Conservation (phyloP, 192 early-diverging fungal genomes). For the Rhizoclosmatium sp. region DNA sequence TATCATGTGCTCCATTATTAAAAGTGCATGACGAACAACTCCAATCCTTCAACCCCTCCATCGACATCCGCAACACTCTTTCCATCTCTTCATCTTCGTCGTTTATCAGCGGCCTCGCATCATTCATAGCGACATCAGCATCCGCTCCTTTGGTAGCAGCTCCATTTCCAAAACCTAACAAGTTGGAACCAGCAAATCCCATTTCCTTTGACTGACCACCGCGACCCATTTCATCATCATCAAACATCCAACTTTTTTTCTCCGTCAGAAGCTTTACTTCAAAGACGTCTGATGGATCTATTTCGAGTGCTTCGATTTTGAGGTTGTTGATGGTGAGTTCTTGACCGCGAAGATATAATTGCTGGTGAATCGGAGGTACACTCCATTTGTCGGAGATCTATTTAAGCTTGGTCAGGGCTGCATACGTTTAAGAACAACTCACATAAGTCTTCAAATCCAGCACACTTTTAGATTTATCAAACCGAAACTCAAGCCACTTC, state of each 20-base stretch:
- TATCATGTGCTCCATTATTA: neutral
- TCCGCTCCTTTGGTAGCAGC: neutral
- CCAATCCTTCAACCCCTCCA: slow-evolving; percentile 11
- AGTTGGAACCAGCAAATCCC: slow-evolving; percentile 29
- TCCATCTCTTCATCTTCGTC: slow-evolving; percentile 13
- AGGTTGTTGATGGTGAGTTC: slow-evolving; percentile 8
- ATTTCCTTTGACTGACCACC: slow-evolving; percentile 9
- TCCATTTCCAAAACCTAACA: slow-evolving; percentile 7
- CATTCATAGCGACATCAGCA: neutral
- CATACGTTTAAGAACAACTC: neutral
- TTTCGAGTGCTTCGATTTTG: slow-evolving; percentile 9
- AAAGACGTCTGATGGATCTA: slow-evolving; percentile 13
- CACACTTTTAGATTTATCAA: slow-evolving; percentile 23
- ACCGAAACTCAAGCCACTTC: slow-evolving; percentile 9
- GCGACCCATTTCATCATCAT: slow-evolving; percentile 1
- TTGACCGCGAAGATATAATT: slow-evolving; percentile 2
- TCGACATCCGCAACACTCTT: neutral
- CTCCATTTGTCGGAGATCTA: slow-evolving; percentile 27
- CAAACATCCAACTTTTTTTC: neutral
- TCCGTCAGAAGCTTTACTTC: slow-evolving; percentile 31
- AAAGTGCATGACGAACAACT: slow-evolving; percentile 14
- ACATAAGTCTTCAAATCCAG: slow-evolving; percentile 18
- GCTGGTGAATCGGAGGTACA: slow-evolving; percentile 31
- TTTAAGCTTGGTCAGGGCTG: neutral
- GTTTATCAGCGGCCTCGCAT: neutral